phyloP scores from a whole-genome alignment of 2,329 filamentous ascomycete genomes.

The Sporothrix dimorphospora region DNA sequence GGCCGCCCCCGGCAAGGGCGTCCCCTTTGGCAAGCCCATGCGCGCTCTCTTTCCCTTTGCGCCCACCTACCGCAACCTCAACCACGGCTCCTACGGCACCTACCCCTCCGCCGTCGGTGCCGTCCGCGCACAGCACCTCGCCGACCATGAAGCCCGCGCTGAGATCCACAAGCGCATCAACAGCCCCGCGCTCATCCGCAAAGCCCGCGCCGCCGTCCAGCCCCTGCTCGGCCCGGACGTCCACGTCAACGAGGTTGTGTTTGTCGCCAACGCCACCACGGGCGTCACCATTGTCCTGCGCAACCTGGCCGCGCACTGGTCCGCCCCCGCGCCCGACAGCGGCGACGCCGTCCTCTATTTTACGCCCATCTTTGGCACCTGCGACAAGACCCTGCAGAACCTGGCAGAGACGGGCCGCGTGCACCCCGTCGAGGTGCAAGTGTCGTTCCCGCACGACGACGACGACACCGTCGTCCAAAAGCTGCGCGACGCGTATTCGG shows the following conservation, averaged over 20 bases:
- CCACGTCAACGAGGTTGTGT: conserved; percentile 59
- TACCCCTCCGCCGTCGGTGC: conserved; percentile 61
- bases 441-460: conserved; percentile 63
- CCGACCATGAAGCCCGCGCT: conserved; percentile 61
- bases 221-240: conserved; percentile 56
- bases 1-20: neutral
- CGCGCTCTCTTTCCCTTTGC: conserved; percentile 42
- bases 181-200: conserved; percentile 57
- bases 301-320: conserved; percentile 51
- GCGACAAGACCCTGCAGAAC: conserved; percentile 64
- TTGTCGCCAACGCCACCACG: conserved; percentile 72
- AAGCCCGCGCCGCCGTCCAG: conserved; percentile 62
- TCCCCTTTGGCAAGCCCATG: conserved; percentile 37
- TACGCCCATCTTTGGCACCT: conserved; percentile 67
- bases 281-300: conserved; percentile 68
- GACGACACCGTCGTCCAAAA: conserved; percentile 59
- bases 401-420: conserved; percentile 57
- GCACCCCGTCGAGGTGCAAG: conserved; percentile 51
- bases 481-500: conserved; percentile 57
- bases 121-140: conserved; percentile 56
- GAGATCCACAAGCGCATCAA: conserved; percentile 68
- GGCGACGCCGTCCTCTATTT: conserved; percentile 71
- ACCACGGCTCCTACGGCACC: conserved; percentile 67
- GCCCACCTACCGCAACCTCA: conserved; percentile 39
- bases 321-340: conserved; percentile 33